A percentile compares a stretch with the other conserved stretches of the same genome.
These are phyloP conservation scores for Tetramitus jugosus DNA, from an alignment of 208 protist species.

Conservation along the genomic window DNA sequence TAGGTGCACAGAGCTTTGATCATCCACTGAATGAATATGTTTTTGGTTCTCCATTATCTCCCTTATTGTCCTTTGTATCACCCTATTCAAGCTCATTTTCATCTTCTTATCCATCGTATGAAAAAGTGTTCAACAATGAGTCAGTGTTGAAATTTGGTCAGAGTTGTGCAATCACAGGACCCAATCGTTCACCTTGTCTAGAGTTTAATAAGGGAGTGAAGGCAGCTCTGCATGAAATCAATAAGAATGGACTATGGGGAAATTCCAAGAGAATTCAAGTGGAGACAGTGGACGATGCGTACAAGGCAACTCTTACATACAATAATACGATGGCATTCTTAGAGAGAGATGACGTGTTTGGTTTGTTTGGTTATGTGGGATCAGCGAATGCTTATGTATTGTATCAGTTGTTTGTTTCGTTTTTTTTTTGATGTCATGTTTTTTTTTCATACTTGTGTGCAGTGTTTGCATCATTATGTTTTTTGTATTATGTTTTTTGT, in stretches of 20 bases:
- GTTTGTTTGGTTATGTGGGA: neutral
- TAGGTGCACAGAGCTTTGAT: no score
- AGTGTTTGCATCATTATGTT: no score
- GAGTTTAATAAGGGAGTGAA: neutral
- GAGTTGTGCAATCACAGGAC: neutral
- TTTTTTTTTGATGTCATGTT: no score
- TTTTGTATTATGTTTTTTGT: no score
- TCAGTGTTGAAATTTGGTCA: no score
- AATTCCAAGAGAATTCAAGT: neutral
- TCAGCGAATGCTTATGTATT: neutral
- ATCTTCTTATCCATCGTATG: no score
- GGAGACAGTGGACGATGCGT: neutral
- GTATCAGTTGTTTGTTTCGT: neutral
- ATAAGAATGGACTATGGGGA: neutral
- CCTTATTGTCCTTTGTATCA: no score
- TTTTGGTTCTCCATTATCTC: no score
- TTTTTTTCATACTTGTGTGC: no score
- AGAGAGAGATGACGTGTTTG: neutral
- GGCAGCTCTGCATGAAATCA: neutral
- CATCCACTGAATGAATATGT: no score
- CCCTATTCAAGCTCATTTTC: no score
- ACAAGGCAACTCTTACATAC: neutral
- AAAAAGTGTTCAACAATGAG: no score
- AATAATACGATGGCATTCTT: neutral
- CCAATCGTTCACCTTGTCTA: neutral